Evolutionary conservation across 305 asterid species (phyloP), one percentile per base, ranked within the genome.

Genomic region (Stenogyne calaminthoides): DNA sequence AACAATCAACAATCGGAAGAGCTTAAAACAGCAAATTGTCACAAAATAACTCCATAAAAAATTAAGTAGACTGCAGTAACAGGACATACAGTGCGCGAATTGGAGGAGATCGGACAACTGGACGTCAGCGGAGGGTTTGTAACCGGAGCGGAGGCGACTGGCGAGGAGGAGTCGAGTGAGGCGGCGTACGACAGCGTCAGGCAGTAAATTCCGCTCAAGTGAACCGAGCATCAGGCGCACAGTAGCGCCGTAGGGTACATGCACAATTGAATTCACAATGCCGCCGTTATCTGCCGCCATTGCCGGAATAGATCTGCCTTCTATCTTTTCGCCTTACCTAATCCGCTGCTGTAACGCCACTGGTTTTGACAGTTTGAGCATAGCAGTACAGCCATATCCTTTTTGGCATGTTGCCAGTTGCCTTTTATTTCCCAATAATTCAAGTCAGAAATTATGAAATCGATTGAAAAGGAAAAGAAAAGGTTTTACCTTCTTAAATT

Each of bases 121-220:
- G 11, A 72, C 54, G 9, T 85, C 86, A 1, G 96, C 80, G 16
- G 94, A 84, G 57, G 94, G 70, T 12, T 81, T 77, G 82, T 88
- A 88, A 11, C 91, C 84, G 83, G 92, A 87, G 67, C 95, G 93
- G 77, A 93, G 95, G 75, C 97, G 97, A 64, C 76, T 64, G 39
- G 92, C 88, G 65, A 93, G 86, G 22, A 91, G 93, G 70, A 89
- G 76, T 14, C 96, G 86, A 11, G 88, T 89, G 81, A 93, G 86
- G 73, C 93, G 86, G 77, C 97, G 89, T 1, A 91, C 78, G 58
- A 93, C 86, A 51, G 85, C 84, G 81, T 93, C 98, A 0, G 98
- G 98, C 52, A 91, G 85, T 81, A 93, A 70, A 62, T 93, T 91
- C 49, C 95, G 91, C 81, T 93, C 95, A 54, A 91, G 86, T 12